Evolutionary conservation across 371 early-diverging fungal genomes (phyloP).

Genomic region (Syncephalastrum sp.): DNA sequence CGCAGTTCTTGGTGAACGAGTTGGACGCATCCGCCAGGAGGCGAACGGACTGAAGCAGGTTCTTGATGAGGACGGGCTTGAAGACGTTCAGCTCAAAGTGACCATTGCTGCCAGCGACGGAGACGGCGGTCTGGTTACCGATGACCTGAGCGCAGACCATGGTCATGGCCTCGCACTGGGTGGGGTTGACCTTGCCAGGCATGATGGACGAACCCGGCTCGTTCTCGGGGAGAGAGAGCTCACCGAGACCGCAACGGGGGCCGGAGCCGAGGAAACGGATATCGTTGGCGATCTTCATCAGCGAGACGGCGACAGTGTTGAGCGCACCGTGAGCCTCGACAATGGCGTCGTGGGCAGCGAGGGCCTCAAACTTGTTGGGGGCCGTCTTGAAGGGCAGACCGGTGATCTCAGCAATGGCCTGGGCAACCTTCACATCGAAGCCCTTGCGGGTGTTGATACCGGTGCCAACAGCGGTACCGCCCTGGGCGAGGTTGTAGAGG

Average conservation of each 20-base stretch:
- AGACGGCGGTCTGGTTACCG: slow-evolving; percentile 92
- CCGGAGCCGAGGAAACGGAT: slow-evolving; percentile 94
- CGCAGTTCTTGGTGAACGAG: slow-evolving; percentile 92
- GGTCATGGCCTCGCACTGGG: slow-evolving; percentile 97
- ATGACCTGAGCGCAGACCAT: slow-evolving; percentile 98
- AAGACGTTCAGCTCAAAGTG: slow-evolving; percentile 98
- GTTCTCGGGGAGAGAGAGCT: slow-evolving; percentile 91
- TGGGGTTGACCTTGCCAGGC: slow-evolving; percentile 97
- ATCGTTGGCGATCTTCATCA: slow-evolving; percentile 98
- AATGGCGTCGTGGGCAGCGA: slow-evolving; percentile 95
- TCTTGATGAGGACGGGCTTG: slow-evolving; percentile 96
- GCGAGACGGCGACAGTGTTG: slow-evolving; percentile 90
- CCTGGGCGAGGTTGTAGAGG: slow-evolving; percentile 88
- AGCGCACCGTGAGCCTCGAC: slow-evolving; percentile 94
- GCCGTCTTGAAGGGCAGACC: slow-evolving; percentile 88
- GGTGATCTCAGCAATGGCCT: slow-evolving; percentile 75
- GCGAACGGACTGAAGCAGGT: slow-evolving; percentile 86
- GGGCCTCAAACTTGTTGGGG: slow-evolving; percentile 97
- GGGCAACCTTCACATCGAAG: slow-evolving; percentile 86
- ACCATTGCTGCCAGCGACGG: slow-evolving; percentile 90
- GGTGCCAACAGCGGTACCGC: slow-evolving; percentile 97
- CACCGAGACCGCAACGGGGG: slow-evolving; percentile 96
- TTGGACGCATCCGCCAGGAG: slow-evolving; percentile 81
- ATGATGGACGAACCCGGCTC: slow-evolving; percentile 98
- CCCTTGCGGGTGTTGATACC: slow-evolving; percentile 91